phyloP scores from a whole-genome alignment of 2,329 filamentous ascomycete genomes.

The Alternaria ethzedia region DNA sequence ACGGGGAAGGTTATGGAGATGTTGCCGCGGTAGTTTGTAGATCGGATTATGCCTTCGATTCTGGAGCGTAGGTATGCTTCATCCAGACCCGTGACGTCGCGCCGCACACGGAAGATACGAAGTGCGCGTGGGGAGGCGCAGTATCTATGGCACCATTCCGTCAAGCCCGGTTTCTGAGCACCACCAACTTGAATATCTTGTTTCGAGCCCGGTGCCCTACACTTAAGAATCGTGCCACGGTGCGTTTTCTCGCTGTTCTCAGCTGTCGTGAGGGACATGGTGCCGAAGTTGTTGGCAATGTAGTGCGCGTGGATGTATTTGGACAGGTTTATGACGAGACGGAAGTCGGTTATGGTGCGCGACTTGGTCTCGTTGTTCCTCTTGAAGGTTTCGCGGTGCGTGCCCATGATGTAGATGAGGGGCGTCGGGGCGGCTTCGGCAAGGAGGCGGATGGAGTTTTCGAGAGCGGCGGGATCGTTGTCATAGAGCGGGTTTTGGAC shows the following conservation, averaged over 20 bases:
- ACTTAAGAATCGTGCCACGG: slow-evolving; percentile 68
- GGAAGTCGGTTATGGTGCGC: slow-evolving; percentile 45
- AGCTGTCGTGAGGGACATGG: slow-evolving; percentile 52
- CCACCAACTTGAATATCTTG: slow-evolving; percentile 57
- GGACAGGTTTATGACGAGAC: slow-evolving; percentile 44
- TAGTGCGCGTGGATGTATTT: slow-evolving; percentile 36
- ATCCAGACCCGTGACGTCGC: slow-evolving; percentile 67
- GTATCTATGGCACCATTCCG: slow-evolving; percentile 73
- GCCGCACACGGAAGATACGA: slow-evolving; percentile 56
- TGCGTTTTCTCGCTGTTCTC: slow-evolving; percentile 66
- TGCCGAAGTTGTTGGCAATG: slow-evolving; percentile 12
- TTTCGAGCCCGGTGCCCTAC: slow-evolving; percentile 55
- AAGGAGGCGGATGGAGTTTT: slow-evolving; percentile 33
- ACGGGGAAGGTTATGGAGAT: slow-evolving; percentile 66
- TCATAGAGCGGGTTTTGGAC: slow-evolving; percentile 43
- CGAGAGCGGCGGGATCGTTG: slow-evolving; percentile 40
- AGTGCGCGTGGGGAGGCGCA: slow-evolving; percentile 64
- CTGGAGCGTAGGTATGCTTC: slow-evolving; percentile 58
- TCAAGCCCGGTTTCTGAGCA: slow-evolving; percentile 49
- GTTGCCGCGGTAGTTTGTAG: slow-evolving; percentile 71
- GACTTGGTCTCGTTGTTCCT: slow-evolving; percentile 46
- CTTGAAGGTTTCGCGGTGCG: slow-evolving; percentile 45
- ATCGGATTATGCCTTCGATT: slow-evolving; percentile 64
- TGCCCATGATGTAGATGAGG: slow-evolving; percentile 48
- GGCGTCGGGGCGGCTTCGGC: slow-evolving; percentile 39